phyloP scores from a whole-genome alignment of 441 rosid species.

The Aleurites moluccanus region DNA sequence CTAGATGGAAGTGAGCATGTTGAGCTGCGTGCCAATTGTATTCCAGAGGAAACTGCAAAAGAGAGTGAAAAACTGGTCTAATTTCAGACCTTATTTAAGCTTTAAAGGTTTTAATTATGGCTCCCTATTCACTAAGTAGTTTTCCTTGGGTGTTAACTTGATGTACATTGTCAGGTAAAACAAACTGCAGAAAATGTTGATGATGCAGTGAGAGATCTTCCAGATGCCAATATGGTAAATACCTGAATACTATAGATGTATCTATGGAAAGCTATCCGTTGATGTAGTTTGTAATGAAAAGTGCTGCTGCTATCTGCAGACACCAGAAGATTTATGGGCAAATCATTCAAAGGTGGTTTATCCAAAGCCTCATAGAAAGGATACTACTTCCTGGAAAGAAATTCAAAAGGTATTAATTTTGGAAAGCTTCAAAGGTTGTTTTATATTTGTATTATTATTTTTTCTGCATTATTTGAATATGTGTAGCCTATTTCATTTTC shows the following conservation, averaged over 20 bases:
- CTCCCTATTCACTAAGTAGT: too few relatives aligned
- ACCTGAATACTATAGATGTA: not conserved
- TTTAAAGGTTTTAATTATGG: too few relatives aligned
- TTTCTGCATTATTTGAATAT: too few relatives aligned
- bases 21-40: constrained; percentile 71
- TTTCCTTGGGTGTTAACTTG: constrained; percentile 30
- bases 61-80: constrained; percentile 75
- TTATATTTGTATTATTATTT: not conserved
- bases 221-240: constrained; percentile 90
- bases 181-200: constrained; percentile 90
- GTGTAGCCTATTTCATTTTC: not conserved
- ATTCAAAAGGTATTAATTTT: constrained; percentile 57
- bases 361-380: constrained; percentile 91
- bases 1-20: constrained; percentile 93
- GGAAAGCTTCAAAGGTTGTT: not conserved
- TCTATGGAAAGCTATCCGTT: constrained; percentile 3
- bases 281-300: constrained; percentile 1
- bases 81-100: constrained; percentile 4
- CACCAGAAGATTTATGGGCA: constrained; percentile 95
- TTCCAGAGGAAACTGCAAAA: constrained; percentile 63
- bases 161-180: constrained; percentile 59
- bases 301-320: constrained; percentile 43
- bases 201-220: constrained; percentile 96
- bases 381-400: constrained; percentile 72
- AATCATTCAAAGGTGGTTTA: constrained; percentile 80